Base-by-base conservation (phyloP, 148 eudicot species). In the Selenicereus undatus region DNA sequence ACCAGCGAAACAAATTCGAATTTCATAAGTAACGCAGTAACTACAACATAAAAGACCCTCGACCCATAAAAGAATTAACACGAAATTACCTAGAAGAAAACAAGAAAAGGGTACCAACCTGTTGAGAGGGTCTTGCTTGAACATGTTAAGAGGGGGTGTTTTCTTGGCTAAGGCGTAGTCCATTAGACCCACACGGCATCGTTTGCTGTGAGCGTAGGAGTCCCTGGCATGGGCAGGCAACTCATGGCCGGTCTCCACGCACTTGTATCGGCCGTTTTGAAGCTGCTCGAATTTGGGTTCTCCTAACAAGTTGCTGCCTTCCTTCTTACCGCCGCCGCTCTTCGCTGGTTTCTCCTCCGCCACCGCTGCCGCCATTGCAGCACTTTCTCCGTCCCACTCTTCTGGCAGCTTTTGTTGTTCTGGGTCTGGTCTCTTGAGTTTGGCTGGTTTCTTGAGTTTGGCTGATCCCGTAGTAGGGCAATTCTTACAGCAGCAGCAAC, bases 121-220 rank as follows among this genome's bases (percentile, higher is more conserved):
- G 69, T 69, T 80, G 43, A 79, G 84, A 54, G 97, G 97, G 83
- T 93, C 94, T 76, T 90, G 94, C 45, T 54, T 69, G 84, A 95
- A 95, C 91, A 93, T 88, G 69, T 93, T 95, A 81, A 95, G 93
- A 66, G 97, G 98, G 13, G 98, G 92, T 74, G 91, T 95, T 1
- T 85, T 86, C 26, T 84, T 85, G 35, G 92, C 64, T 32, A 95
- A 42, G 48, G 93, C 94, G n/a, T 86, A 84, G 76, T 95, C 92
- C 48, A 95, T 93, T 36, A 95, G 93, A 36, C 98, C 98, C 12
- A 95, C 62, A 69, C 98, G 91, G 84, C 98, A 95, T 76, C 93
- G 93, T 88, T 93, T 95, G 81, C 87, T 85, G 60, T 76, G 82
- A 8, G 90, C 76, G 62, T 95, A 95, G 2, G 92, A 82, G 16